These are phyloP conservation scores for Bruguiera hainesii DNA, from an alignment of 441 rosid species.

Conservation along the genomic window DNA sequence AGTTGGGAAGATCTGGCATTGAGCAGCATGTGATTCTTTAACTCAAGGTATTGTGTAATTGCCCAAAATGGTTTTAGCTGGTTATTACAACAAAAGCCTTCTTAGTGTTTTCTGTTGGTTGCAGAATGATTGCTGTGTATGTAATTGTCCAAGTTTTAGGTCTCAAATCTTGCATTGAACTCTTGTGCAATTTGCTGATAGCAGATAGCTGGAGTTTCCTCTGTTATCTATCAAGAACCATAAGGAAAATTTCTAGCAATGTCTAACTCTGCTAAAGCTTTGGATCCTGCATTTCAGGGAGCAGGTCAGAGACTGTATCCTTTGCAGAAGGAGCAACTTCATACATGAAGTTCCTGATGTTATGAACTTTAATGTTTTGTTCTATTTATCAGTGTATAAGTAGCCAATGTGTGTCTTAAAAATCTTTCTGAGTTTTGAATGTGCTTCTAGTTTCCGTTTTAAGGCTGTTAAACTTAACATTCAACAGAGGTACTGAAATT, in stretches of 20 bases:
- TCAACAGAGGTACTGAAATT: slow-evolving; percentile 84
- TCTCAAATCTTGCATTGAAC: slow-evolving; percentile 24
- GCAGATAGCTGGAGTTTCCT: slow-evolving; percentile 23
- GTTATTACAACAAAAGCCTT: no score
- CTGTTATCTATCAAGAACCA: slow-evolving; percentile 19
- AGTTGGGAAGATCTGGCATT: not conserved
- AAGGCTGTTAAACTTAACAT: slow-evolving; percentile 49
- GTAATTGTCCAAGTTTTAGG: slow-evolving; percentile 5
- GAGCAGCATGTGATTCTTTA: not conserved
- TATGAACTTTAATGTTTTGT: not conserved
- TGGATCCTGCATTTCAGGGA: slow-evolving; percentile 98
- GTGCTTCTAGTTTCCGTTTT: slow-evolving; percentile 21
- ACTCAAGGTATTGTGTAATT: not conserved
- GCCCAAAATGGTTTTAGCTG: not conserved
- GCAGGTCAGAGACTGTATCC: slow-evolving; percentile 96
- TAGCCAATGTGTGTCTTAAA: not conserved
- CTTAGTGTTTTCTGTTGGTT: slow-evolving; percentile 5
- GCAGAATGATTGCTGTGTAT: not conserved
- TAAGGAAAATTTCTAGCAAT: slow-evolving; percentile 36
- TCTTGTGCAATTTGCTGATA: slow-evolving; percentile 21
- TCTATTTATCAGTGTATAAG: not conserved
- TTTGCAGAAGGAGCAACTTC: slow-evolving; percentile 20
- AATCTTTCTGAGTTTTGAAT: not conserved
- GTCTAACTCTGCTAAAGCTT: slow-evolving; percentile 72
- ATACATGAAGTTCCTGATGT: slow-evolving; percentile 7